Conservation (phyloP, 1,139 yeast species). For the Geotrichum bryndzae region DNA sequence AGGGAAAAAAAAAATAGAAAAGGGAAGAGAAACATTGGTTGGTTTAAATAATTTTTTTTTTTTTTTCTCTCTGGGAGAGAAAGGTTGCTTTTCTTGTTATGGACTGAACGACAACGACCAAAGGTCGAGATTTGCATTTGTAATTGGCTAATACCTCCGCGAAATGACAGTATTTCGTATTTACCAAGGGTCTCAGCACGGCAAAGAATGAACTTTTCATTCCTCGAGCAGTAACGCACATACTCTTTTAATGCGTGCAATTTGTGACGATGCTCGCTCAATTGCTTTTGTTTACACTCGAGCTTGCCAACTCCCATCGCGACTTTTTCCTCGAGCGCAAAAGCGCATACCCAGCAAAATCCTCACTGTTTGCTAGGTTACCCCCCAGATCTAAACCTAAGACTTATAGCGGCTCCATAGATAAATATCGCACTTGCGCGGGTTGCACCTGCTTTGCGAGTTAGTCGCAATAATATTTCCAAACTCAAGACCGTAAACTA, state of each 20-base stretch:
- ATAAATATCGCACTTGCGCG: too few relatives aligned
- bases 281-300: too few relatives aligned
- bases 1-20: background rate
- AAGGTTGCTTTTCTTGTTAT: background rate
- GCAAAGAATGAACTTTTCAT: background rate
- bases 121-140: background rate
- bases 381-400: too few relatives aligned
- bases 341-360: too few relatives aligned
- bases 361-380: too few relatives aligned
- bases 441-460: too few relatives aligned
- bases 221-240: background rate
- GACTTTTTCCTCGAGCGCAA: too few relatives aligned
- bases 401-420: too few relatives aligned
- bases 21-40: background rate
- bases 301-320: too few relatives aligned
- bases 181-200: background rate
- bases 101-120: background rate
- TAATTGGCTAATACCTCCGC: background rate
- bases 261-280: too few relatives aligned
- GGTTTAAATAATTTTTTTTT: background rate
- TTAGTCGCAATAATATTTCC: too few relatives aligned
- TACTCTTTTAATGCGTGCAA: background rate
- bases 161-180: background rate
- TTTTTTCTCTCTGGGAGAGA: background rate
- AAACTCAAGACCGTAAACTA: too few relatives aligned